Percentiles rank a stretch among this genome's conserved stretches.
Evolutionary conservation across 208 protist genomes (phyloP).

Genomic region (Endotrypanum monterogeii): DNA sequence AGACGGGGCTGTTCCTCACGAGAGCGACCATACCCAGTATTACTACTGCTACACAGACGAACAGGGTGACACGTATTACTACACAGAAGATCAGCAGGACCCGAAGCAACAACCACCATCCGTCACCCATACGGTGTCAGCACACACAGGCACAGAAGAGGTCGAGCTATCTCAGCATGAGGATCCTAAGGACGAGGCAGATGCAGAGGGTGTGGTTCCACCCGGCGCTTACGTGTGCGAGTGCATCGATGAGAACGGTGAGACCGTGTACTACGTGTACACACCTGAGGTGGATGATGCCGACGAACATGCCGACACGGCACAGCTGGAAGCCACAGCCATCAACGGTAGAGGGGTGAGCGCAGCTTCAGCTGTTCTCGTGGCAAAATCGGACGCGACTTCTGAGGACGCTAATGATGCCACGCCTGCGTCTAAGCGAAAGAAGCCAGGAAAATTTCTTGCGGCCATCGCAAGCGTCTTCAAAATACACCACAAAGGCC

Average conservation of each 20-base stretch:
- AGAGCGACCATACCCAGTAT: slow-evolving; percentile 23
- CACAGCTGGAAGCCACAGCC: neutral
- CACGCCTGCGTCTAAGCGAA: slow-evolving; percentile 8
- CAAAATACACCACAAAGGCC: slow-evolving; percentile 12
- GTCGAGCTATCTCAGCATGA: neutral
- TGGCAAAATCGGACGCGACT: slow-evolving; percentile 10
- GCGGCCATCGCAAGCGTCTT: slow-evolving; percentile 22
- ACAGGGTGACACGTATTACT: slow-evolving; percentile 49
- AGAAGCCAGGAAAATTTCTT: slow-evolving; percentile 16
- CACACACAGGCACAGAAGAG: neutral
- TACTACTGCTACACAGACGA: slow-evolving; percentile 69
- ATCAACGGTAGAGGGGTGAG: neutral
- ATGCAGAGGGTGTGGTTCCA: neutral
- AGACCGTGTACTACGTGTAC: slow-evolving; percentile 38
- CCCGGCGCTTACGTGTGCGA: slow-evolving; percentile 31
- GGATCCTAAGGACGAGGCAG: neutral
- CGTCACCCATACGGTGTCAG: neutral
- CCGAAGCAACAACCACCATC: slow-evolving; percentile 17
- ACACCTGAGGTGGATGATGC: slow-evolving; percentile 17
- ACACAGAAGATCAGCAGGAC: slow-evolving; percentile 33
- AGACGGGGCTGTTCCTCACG: neutral
- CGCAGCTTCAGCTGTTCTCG: slow-evolving; percentile 5
- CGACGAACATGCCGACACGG: neutral
- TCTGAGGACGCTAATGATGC: slow-evolving; percentile 6
- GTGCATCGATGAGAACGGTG: slow-evolving; percentile 44